A percentile compares a stretch with the other conserved stretches of the same genome.
Evolutionary conservation across 2,329 filamentous ascomycete species (phyloP).

Genomic region (Alternaria gansuensis): DNA sequence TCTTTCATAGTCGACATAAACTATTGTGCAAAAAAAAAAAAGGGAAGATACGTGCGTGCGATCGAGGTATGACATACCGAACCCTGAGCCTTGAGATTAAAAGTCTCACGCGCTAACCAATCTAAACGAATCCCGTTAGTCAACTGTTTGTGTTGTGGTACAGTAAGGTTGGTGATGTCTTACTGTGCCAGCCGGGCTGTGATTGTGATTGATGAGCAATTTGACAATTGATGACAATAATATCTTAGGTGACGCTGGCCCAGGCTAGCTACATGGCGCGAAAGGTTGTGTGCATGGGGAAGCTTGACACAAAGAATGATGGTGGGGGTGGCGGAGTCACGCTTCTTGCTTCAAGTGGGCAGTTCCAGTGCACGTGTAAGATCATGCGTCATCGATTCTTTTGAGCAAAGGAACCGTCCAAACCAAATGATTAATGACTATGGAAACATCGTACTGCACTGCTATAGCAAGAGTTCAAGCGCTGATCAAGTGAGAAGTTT

Average conservation of each 20-base stretch:
- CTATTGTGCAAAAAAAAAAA: not conserved
- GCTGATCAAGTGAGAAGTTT: not conserved
- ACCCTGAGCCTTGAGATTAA: conserved; percentile 43
- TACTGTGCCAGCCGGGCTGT: conserved; percentile 14
- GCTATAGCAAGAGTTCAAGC: not conserved
- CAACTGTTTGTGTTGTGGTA: not conserved
- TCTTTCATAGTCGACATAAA: too few species aligned
- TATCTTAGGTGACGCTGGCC: too few species aligned
- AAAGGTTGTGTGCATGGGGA: not conserved
- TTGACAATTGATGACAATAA: not conserved
- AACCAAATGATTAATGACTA: not conserved
- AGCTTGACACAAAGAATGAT: not conserved
- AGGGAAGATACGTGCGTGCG: not conserved
- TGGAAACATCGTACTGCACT: not conserved
- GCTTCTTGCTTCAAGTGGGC: not conserved
- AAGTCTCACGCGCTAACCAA: conserved; percentile 43
- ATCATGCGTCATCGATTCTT: conserved; percentile 6
- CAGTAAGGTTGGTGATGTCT: not conserved
- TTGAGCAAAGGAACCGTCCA: not conserved
- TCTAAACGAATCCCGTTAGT: conserved; percentile 6
- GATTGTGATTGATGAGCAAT: conserved; percentile 6
- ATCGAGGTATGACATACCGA: conserved; percentile 14
- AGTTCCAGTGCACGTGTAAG: not conserved
- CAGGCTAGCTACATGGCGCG: too few species aligned
- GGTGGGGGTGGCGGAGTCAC: not conserved